These are phyloP conservation scores for Endocalyx cinctus DNA, from an alignment of 2,329 filamentous ascomycete species.

Conservation along the genomic window DNA sequence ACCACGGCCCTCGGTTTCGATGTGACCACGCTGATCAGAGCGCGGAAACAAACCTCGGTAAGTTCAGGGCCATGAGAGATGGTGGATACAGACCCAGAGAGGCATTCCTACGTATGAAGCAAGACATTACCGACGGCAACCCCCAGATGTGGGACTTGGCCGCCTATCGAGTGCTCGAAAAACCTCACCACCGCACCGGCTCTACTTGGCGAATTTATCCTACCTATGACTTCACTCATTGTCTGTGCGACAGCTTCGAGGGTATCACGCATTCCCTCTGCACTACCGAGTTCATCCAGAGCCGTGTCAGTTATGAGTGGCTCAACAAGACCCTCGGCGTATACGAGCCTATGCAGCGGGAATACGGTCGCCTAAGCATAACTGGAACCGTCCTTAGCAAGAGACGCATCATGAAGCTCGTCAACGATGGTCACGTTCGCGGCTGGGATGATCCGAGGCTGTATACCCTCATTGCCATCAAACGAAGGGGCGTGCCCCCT, in stretches of 20 bases:
- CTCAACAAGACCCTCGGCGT: slow-evolving; percentile 76
- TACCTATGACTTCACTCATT: slow-evolving; percentile 90
- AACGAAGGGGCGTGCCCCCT: slow-evolving; percentile 80
- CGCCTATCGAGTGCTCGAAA: slow-evolving; percentile 75
- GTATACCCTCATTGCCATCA: slow-evolving; percentile 80
- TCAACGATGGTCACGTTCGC: slow-evolving; percentile 71
- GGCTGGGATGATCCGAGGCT: slow-evolving; percentile 90
- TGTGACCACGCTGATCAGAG: slow-evolving; percentile 75
- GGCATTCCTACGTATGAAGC: slow-evolving; percentile 90
- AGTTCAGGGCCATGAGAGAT: slow-evolving; percentile 87
- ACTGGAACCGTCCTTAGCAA: slow-evolving; percentile 85
- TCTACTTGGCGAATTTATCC: slow-evolving; percentile 89
- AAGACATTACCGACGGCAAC: slow-evolving; percentile 77
- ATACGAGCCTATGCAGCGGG: slow-evolving; percentile 91
- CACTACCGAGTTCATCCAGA: slow-evolving; percentile 86
- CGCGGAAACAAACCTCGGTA: slow-evolving; percentile 69
- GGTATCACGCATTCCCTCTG: slow-evolving; percentile 88
- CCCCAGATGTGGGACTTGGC: slow-evolving; percentile 89
- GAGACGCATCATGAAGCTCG: slow-evolving; percentile 74
- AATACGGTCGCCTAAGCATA: slow-evolving; percentile 71
- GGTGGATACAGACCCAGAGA: slow-evolving; percentile 83
- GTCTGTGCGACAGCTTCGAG: slow-evolving; percentile 88
- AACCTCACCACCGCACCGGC: slow-evolving; percentile 73
- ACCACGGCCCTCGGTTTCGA: slow-evolving; percentile 65
- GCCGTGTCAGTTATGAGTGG: slow-evolving; percentile 85